phyloP scores from a whole-genome alignment of 2,329 filamentous ascomycete species.

The Mycocentrospora acerina region DNA sequence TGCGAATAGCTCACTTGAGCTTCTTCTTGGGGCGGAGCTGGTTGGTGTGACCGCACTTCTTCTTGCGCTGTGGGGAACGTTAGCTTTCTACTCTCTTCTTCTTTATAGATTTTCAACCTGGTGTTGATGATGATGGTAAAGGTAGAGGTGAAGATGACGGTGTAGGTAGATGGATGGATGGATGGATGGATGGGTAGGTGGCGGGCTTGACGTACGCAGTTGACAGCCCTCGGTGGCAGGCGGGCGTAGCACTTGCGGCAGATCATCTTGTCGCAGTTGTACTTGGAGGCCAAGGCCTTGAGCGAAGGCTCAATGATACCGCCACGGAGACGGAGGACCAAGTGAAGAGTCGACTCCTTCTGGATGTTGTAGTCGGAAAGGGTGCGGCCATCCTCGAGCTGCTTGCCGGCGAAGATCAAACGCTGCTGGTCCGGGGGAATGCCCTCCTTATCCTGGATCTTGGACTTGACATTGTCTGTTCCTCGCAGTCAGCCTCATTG shows the following conservation, averaged over 20 bases:
- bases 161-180: too few relatives aligned
- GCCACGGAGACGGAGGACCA: slow-evolving; percentile 98
- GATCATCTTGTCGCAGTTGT: slow-evolving; percentile 99
- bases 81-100: slow-evolving; percentile 17
- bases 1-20: slow-evolving; percentile 74
- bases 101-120: not conserved
- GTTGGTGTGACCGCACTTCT: slow-evolving; percentile 99
- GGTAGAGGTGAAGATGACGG: too few relatives aligned
- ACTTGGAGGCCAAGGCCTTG: slow-evolving; percentile 97
- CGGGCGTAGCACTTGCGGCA: slow-evolving; percentile 99
- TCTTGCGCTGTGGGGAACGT: slow-evolving; percentile 61
- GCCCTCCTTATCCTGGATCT: slow-evolving; percentile 99
- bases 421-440: slow-evolving; percentile 98
- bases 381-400: slow-evolving; percentile 97
- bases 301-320: slow-evolving; percentile 97
- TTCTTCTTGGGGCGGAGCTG: slow-evolving; percentile 99
- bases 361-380: slow-evolving; percentile 99
- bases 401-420: slow-evolving; percentile 98
- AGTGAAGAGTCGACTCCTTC: slow-evolving; percentile 98
- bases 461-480: slow-evolving; percentile 97
- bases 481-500: slow-evolving; percentile 20
- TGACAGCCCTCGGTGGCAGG: slow-evolving; percentile 96
- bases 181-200: not conserved
- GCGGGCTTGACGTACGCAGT: slow-evolving; percentile 63
- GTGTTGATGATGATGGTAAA: not conserved